Conservation (phyloP, 2,329 filamentous ascomycete genomes). For the Fusarium sp. region DNA sequence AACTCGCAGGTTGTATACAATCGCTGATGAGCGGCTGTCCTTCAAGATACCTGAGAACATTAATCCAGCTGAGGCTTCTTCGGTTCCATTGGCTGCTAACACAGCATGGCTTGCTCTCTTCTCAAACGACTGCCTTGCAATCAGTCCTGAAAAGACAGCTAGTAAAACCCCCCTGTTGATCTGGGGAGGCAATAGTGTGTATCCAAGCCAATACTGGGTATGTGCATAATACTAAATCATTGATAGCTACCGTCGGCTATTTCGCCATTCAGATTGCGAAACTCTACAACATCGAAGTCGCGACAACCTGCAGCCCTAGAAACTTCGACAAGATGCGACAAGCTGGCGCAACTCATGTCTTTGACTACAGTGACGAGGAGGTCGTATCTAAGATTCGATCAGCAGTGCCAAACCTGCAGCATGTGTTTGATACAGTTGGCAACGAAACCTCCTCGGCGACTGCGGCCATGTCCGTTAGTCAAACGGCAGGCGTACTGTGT, state of each 20-base stretch:
- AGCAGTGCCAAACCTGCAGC: constrained; percentile 43
- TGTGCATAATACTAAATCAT: not conserved
- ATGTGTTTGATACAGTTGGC: constrained; percentile 55
- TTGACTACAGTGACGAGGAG: constrained; percentile 52
- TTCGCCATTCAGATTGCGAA: constrained; percentile 47
- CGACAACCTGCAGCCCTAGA: constrained; percentile 47
- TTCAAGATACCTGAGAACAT: constrained; percentile 48
- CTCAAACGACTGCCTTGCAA: constrained; percentile 46
- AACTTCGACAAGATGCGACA: constrained; percentile 44
- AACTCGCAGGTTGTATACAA: constrained; percentile 43
- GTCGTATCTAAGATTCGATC: constrained; percentile 47
- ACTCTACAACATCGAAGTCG: constrained; percentile 43
- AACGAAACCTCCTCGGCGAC: constrained; percentile 45
- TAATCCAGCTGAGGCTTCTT: constrained; percentile 42
- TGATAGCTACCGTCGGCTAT: constrained; percentile 22
- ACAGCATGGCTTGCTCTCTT: constrained; percentile 53
- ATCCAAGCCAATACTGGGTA: too few relatives aligned
- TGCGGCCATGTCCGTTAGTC: constrained; percentile 41
- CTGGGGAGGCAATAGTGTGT: constrained; percentile 52
- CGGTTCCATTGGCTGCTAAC: constrained; percentile 49
- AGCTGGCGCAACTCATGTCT: constrained; percentile 47
- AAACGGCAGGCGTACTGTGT: constrained; percentile 44
- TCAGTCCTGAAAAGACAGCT: constrained; percentile 21
- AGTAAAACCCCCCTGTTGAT: constrained; percentile 44
- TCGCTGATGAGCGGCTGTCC: constrained; percentile 52